Conservation (phyloP, 2,329 filamentous ascomycete species). For the Trichoderma oligosporum region DNA sequence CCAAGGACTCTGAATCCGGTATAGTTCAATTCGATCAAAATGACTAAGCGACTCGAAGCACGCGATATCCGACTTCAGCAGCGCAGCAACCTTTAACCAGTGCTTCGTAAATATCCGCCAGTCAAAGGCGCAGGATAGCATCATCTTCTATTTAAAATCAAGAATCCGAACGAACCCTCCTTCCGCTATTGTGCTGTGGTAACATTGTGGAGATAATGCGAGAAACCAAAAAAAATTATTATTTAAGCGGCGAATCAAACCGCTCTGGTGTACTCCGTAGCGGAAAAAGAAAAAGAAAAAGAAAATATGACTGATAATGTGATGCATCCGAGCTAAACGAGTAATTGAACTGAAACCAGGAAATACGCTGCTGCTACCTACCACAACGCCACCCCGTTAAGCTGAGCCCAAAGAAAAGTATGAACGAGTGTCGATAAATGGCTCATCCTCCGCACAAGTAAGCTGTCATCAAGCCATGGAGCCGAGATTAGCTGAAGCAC, state of each 20-base stretch:
- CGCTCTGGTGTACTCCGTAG: too few relatives aligned
- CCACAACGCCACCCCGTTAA: neutral
- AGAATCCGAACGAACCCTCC: too few relatives aligned
- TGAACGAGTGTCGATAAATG: constrained; percentile 14
- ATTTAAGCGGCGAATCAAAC: neutral
- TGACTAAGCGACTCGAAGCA: constrained; percentile 4
- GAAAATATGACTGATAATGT: constrained; percentile 2
- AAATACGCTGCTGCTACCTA: neutral
- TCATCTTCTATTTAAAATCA: too few relatives aligned
- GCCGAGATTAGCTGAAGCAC: neutral
- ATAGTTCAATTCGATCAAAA: neutral
- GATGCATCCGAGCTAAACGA: constrained; percentile 6
- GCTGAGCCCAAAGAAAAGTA: constrained; percentile 9
- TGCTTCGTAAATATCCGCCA: neutral
- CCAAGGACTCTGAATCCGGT: neutral
- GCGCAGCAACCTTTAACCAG: neutral
- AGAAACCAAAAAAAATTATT: neutral
- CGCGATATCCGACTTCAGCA: constrained; percentile 1
- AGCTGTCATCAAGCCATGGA: neutral
- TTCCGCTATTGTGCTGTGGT: neutral
- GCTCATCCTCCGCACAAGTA: constrained; percentile 6
- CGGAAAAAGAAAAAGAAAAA: neutral
- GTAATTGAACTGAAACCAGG: constrained; percentile 3
- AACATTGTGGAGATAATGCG: neutral
- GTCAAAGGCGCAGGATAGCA: neutral